Evolutionary conservation across 805 yeast genomes (phyloP), one percentile per base, ranked within the genome.

Genomic region (Candida hispaniensis): DNA sequence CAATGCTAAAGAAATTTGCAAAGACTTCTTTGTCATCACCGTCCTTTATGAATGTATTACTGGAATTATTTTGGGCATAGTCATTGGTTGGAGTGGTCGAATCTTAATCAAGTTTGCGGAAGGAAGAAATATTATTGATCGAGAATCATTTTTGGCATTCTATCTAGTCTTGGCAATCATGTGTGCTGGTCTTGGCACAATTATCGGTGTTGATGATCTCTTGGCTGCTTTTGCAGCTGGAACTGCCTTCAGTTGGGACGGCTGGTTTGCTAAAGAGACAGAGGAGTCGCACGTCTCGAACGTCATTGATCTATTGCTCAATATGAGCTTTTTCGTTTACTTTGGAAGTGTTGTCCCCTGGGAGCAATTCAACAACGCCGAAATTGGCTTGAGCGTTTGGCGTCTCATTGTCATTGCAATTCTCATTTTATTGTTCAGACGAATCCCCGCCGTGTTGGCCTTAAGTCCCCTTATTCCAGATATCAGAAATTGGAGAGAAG

Each of bases 271-370:
- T 10, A 65, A 62, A 39, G 75, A 74, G 47, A 83, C 93, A 0
- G 88, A 80, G 48, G 93, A 80, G 47, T 68, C 85, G 9, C 85
- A 81, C 49, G 82, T 85, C 1, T 80, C 94, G 9, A 79, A 85
- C 28, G 93, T 85, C n/a, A 80, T 85, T 45, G 95, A 85, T 54
- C 61, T 83, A 48, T 55, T 85, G 40, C 59, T 85, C 34, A 85
- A 85, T 58, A 75, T 82, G 58, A 75, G 93, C 2, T 85, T 79
- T 51, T 85, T 85, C 51, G 80, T 86, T 30, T 85, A 82, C 55
- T 77, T 85, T 51, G 96, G 96, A 13, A 78, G 94, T 4, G 77
- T 85, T 41, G 68, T 85, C 16, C 96, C 96, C 2, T 85, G 95
- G 95, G 64, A 69, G 15, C 71, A 73, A 30, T 83, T 75, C 58